A percentile compares a stretch with the other conserved stretches of the same genome.
These are phyloP conservation scores for Heritiera littoralis DNA, from an alignment of 345 rosid genomes.

Conservation along the genomic window DNA sequence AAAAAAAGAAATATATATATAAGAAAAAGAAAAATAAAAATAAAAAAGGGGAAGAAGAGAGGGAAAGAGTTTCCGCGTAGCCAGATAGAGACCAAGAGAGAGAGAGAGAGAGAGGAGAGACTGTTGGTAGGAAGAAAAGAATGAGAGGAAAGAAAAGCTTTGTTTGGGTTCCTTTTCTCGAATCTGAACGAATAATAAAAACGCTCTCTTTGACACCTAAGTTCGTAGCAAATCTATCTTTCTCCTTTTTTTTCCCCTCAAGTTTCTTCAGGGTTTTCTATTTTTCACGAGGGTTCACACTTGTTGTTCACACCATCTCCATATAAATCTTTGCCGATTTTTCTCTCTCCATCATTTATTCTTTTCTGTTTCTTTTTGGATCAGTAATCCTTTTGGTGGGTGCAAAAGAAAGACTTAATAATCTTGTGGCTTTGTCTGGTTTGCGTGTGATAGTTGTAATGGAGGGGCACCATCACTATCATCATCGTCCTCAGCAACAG, in stretches of 20 bases:
- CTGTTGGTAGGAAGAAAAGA: conserved; percentile 20
- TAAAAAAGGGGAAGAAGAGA: conserved; percentile 11
- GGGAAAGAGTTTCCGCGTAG: conserved; percentile 75
- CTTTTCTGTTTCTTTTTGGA: conserved; percentile 12
- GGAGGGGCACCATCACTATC: conserved; percentile 66
- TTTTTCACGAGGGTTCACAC: conserved; percentile 63
- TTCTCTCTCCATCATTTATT: conserved; percentile 25
- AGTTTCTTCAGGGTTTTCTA: neutral
- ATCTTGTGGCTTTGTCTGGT: conserved; percentile 12
- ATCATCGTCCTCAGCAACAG: conserved; percentile 13
- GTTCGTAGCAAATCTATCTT: conserved; percentile 14
- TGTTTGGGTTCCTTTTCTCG: conserved; percentile 27
- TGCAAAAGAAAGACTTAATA: neutral
- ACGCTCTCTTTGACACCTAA: conserved; percentile 37
- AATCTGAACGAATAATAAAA: conserved; percentile 41
- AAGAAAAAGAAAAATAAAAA: neutral
- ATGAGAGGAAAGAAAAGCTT: conserved; percentile 17
- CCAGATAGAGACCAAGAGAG: conserved; percentile 59
- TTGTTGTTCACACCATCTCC: conserved; percentile 46
- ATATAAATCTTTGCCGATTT: conserved; percentile 37
- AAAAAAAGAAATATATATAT: neutral
- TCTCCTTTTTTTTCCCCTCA: neutral
- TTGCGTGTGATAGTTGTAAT: conserved; percentile 31
- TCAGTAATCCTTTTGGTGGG: conserved; percentile 11
- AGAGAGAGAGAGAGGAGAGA: conserved; percentile 15